Conservation (phyloP, 1,139 yeast species). For the Hemisphaericaspora subhashii region DNA sequence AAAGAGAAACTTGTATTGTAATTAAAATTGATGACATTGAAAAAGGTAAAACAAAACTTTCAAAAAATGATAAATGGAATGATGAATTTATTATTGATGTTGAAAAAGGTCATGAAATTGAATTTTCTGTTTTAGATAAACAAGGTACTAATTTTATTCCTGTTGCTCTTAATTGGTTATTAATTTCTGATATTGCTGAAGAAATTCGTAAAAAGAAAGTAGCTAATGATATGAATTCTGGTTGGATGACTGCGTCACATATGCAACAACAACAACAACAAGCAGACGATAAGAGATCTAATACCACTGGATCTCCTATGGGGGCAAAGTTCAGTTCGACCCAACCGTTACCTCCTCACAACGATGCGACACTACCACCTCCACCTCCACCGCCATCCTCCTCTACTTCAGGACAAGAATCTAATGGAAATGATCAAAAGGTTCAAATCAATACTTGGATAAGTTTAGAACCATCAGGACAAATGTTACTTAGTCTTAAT, state of each 20-base stretch:
- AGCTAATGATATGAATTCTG: slow-evolving; percentile 69
- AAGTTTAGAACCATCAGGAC: slow-evolving; percentile 91
- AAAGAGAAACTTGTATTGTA: slow-evolving; percentile 73
- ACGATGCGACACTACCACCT: too few species aligned
- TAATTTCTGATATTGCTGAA: slow-evolving; percentile 87
- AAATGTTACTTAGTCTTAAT: slow-evolving; percentile 71
- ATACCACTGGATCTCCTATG: background rate
- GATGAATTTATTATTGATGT: slow-evolving; percentile 81
- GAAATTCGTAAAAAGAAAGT: slow-evolving; percentile 90
- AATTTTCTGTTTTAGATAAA: slow-evolving; percentile 82
- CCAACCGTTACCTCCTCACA: slow-evolving; percentile 6
- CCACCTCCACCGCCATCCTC: slow-evolving; percentile 6
- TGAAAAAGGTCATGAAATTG: slow-evolving; percentile 90
- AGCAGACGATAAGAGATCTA: slow-evolving; percentile 10
- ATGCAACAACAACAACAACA: slow-evolving; percentile 41
- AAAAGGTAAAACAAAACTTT: slow-evolving; percentile 69
- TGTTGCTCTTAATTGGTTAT: slow-evolving; percentile 91
- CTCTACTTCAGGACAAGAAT: slow-evolving; percentile 5
- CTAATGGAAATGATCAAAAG: slow-evolving; percentile 30
- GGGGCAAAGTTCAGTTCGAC: slow-evolving; percentile 7
- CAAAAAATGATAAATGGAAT: slow-evolving; percentile 80
- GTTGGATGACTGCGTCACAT: slow-evolving; percentile 85
- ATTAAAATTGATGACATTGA: slow-evolving; percentile 87
- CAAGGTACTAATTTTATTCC: slow-evolving; percentile 68
- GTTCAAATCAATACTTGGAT: slow-evolving; percentile 77